phyloP scores from a whole-genome alignment of 2,329 filamentous ascomycete genomes.

The Neurospora sp. region DNA sequence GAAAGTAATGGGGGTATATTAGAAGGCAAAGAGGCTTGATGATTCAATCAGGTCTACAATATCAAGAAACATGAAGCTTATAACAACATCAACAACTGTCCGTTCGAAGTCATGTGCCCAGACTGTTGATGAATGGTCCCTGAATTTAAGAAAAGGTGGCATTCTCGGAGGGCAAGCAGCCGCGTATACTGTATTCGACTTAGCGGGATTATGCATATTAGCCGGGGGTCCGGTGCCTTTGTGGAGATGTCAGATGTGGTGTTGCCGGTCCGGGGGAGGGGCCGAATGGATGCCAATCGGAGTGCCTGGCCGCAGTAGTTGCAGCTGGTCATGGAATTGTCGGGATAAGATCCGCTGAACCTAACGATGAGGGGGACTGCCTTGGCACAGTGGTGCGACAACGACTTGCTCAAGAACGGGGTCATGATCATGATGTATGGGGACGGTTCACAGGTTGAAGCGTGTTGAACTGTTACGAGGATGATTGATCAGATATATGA shows the following conservation, averaged over 20 bases:
- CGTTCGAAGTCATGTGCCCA: background rate
- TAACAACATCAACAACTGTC: background rate
- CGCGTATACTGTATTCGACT: constrained; percentile 16
- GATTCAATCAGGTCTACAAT: background rate
- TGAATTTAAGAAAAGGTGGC: constrained; percentile 17
- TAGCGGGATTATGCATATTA: constrained; percentile 14
- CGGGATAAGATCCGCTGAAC: background rate
- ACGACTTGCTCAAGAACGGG: background rate
- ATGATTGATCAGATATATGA: background rate
- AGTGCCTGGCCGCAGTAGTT: background rate
- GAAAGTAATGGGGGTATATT: background rate
- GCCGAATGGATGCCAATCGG: background rate
- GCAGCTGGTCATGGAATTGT: background rate
- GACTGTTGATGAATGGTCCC: background rate
- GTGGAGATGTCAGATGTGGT: background rate
- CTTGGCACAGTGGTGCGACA: background rate
- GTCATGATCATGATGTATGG: background rate
- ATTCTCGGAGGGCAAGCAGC: constrained; percentile 20
- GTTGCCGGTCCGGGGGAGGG: background rate
- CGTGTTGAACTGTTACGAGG: background rate
- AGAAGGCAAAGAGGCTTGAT: background rate
- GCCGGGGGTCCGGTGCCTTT: constrained; percentile 6
- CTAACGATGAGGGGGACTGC: background rate
- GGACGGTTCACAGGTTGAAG: background rate
- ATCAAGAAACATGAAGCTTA: background rate